These are phyloP conservation scores for Fusarium abutilonis DNA, from an alignment of 2,329 filamentous ascomycete species.

Conservation along the genomic window DNA sequence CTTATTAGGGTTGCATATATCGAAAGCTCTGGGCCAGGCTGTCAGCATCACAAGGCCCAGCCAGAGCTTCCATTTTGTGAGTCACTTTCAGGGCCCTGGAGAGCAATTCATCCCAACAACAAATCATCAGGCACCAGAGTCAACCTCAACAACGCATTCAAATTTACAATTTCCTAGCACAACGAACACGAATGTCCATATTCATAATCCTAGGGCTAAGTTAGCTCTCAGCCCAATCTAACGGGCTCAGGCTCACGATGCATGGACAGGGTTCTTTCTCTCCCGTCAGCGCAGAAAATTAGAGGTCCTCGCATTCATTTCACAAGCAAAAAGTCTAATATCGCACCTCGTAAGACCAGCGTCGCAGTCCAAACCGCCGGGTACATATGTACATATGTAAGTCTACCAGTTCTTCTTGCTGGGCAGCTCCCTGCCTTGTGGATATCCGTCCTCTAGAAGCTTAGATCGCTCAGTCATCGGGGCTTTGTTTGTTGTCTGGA, in stretches of 20 bases:
- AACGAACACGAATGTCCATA: not conserved
- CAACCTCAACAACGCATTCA: not conserved
- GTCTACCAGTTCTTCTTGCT: conserved; percentile 8
- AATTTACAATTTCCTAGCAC: not conserved
- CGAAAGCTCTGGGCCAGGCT: not conserved
- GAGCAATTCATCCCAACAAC: conserved; percentile 18
- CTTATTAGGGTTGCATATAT: conserved; percentile 3
- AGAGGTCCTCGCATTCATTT: conserved; percentile 24
- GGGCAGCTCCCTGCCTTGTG: conserved; percentile 11
- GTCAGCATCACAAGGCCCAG: not conserved
- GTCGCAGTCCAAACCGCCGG: conserved; percentile 38
- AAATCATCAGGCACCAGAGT: conserved; percentile 6
- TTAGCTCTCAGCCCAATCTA: conserved; percentile 36
- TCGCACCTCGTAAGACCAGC: conserved; percentile 28
- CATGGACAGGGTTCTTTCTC: conserved; percentile 35
- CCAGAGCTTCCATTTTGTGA: conserved; percentile 1
- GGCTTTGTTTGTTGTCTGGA: conserved; percentile 16
- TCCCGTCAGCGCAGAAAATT: conserved; percentile 23
- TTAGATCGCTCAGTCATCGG: conserved; percentile 25
- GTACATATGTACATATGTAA: conserved; percentile 25
- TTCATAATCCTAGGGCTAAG: conserved; percentile 5
- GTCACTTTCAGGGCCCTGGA: conserved; percentile 17
- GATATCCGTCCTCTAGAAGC: conserved; percentile 11
- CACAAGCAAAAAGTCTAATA: conserved; percentile 1
- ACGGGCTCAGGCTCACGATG: conserved; percentile 40